A percentile compares a stretch with the other conserved stretches of the same genome.
Conservation (phyloP, 2,329 filamentous ascomycete genomes). For the Leptoxyphium fumago region DNA sequence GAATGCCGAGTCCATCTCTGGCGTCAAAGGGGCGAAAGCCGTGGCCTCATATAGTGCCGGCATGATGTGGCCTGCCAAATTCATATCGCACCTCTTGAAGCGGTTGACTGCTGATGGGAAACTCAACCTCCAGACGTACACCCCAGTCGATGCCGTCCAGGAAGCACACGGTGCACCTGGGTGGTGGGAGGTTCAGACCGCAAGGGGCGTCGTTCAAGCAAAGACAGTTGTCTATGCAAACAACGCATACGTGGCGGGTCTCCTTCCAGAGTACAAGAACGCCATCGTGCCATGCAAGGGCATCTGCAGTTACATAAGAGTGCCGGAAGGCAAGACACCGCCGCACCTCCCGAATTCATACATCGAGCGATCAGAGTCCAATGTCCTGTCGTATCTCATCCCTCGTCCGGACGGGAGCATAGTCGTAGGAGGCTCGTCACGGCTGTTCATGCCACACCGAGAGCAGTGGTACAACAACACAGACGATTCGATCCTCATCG, state of each 20-base stretch:
- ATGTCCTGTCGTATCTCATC: slow-evolving; percentile 25
- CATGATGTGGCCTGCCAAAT: slow-evolving; percentile 70
- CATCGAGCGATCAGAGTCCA: slow-evolving; percentile 10
- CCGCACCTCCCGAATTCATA: slow-evolving; percentile 17
- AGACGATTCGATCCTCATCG: slow-evolving; percentile 33
- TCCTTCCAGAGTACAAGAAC: slow-evolving; percentile 54
- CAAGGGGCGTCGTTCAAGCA: slow-evolving; percentile 49
- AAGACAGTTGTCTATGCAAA: slow-evolving; percentile 59
- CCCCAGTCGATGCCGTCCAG: slow-evolving; percentile 42
- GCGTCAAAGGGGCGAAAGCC: slow-evolving; percentile 24
- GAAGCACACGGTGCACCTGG: slow-evolving; percentile 22
- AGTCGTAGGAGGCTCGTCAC: slow-evolving; percentile 29
- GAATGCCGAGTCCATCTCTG: slow-evolving; percentile 21
- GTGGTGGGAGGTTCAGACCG: slow-evolving; percentile 50
- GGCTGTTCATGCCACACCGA: slow-evolving; percentile 19
- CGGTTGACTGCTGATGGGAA: slow-evolving; percentile 31
- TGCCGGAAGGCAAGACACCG: slow-evolving; percentile 4
- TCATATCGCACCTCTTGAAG: slow-evolving; percentile 58
- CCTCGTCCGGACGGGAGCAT: slow-evolving; percentile 31
- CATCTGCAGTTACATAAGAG: not conserved
- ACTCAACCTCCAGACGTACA: slow-evolving; percentile 62
- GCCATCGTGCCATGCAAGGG: slow-evolving; percentile 58
- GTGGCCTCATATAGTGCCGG: slow-evolving; percentile 39
- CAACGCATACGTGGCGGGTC: slow-evolving; percentile 68
- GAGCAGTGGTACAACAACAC: slow-evolving; percentile 33